Base-by-base conservation (phyloP, 2,329 filamentous ascomycete genomes). In the Penicillium fuscoglaucum region DNA sequence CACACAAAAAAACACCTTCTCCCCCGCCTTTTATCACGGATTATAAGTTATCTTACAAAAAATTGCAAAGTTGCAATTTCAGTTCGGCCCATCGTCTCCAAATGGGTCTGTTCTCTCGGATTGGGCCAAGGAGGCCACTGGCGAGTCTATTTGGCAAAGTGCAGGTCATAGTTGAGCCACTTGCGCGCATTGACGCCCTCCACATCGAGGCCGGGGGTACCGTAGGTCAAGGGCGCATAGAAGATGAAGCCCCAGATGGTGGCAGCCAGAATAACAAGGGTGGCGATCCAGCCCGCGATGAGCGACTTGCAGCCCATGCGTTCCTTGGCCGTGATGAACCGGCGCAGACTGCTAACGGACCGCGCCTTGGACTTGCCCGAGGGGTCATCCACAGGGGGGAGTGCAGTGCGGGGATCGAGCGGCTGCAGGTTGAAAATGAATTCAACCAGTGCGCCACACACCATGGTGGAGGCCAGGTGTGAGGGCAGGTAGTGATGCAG, bases 401-500 rank as follows among this genome's bases (percentile, higher is more conserved):
- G 68, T 40, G 87, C 82, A 39, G 66, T 64, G 39, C 61, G 59
- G 31, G 66, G 61, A 44, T 68, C 63, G 29, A 82, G 79, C 0
- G 92, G 88, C 70, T 97, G 92, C 55, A 92, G 85, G 74, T 91
- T 96, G 82, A 98, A 98, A 73, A 99, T 87, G 75, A 99, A 99
- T 75, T 99, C 95, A 21, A 99, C 80, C 21, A 99, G 82, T 24
- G 93, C 91, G 49, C 95, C 95, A 0, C 95, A 90, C 24, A 99
- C 93, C 39, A 99, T 84, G 29, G 87, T 87, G 7, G 92, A 96
- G 1, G 95, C 93, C 12, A 99, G 83, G 72, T 99, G 95, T 1
- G 95, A 91, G 0, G 95, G 95, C 4, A 99, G 85, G 73, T 99
- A 99, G 78, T 99, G 95, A 76, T 99, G 95, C 67, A 99, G 78